Evolutionary conservation across 2,329 filamentous ascomycete species (phyloP).

Genomic region (Dissoconium aciculare): DNA sequence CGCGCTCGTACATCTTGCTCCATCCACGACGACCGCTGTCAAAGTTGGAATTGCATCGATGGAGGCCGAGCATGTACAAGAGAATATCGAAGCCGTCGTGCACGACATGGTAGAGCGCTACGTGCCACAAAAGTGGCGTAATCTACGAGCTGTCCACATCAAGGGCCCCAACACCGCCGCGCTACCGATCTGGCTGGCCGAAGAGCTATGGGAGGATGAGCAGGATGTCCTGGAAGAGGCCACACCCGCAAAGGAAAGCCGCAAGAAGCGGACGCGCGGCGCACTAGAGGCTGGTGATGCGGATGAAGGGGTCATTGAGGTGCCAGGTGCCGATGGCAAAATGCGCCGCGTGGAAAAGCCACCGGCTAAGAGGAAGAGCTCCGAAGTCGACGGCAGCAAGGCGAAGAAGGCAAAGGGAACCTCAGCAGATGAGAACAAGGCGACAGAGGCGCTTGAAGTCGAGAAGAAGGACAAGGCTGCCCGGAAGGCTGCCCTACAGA

Average conservation of each 20-base stretch:
- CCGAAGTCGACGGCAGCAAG: constrained; percentile 11
- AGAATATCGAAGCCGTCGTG: constrained; percentile 64
- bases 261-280: constrained; percentile 23
- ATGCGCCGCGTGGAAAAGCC: constrained; percentile 20
- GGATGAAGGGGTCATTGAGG: constrained; percentile 17
- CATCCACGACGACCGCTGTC: constrained; percentile 65
- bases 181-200: constrained; percentile 85
- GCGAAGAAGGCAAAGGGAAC: constrained; percentile 10
- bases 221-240: constrained; percentile 51
- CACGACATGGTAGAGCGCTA: constrained; percentile 59
- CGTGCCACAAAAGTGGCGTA: constrained; percentile 75
- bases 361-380: constrained; percentile 11
- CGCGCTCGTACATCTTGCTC: constrained; percentile 67
- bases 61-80: constrained; percentile 58
- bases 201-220: constrained; percentile 77
- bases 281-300: constrained; percentile 13
- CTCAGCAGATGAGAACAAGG: constrained; percentile 9
- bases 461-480: constrained; percentile 7
- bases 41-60: constrained; percentile 64
- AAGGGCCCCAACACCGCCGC: constrained; percentile 81
- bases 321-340: constrained; percentile 21
- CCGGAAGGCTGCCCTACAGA: constrained; percentile 1
- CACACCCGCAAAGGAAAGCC: constrained; percentile 18
- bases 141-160: constrained; percentile 70
- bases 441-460: constrained; percentile 14